These are phyloP conservation scores for Spathaspora girioi DNA, from an alignment of 805 yeast species.

Conservation along the genomic window DNA sequence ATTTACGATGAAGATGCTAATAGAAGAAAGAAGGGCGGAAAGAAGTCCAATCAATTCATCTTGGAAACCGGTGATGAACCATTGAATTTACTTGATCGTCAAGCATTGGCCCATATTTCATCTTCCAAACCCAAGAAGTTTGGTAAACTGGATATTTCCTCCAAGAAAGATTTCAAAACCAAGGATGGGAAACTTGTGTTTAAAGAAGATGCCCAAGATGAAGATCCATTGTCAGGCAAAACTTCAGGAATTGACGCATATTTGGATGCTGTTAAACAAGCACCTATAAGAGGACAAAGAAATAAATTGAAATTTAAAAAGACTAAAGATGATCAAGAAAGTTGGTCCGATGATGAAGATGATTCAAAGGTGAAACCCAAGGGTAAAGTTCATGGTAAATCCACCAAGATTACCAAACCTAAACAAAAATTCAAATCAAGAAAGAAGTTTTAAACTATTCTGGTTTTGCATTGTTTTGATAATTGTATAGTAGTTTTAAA, in stretches of 20 bases:
- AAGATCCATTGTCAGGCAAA: constrained; percentile 39
- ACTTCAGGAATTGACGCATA: constrained; percentile 80
- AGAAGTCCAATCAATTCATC: constrained; percentile 56
- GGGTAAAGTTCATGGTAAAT: constrained; percentile 14
- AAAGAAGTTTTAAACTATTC: constrained; percentile 53
- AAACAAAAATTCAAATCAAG: constrained; percentile 54
- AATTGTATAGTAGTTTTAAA: background rate
- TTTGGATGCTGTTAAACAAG: constrained; percentile 87
- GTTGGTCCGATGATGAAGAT: constrained; percentile 43
- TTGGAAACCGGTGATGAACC: constrained; percentile 76
- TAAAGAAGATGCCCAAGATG: constrained; percentile 48
- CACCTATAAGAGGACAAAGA: constrained; percentile 91
- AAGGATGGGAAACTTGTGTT: constrained; percentile 69
- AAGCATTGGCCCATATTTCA: constrained; percentile 82
- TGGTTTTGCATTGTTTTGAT: too few species aligned
- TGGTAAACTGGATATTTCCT: constrained; percentile 40
- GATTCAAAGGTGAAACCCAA: constrained; percentile 20
- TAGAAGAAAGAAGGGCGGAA: constrained; percentile 19
- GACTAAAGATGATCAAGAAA: constrained; percentile 48
- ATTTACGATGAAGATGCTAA: constrained; percentile 36
- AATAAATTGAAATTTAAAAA: constrained; percentile 86
- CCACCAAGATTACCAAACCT: constrained; percentile 30
- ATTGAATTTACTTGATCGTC: constrained; percentile 81
- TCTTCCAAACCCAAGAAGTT: constrained; percentile 75
- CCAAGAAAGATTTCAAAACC: constrained; percentile 48